Conservation (phyloP, 164 flowering plant species). For the Chloranthus sessilifolius region DNA sequence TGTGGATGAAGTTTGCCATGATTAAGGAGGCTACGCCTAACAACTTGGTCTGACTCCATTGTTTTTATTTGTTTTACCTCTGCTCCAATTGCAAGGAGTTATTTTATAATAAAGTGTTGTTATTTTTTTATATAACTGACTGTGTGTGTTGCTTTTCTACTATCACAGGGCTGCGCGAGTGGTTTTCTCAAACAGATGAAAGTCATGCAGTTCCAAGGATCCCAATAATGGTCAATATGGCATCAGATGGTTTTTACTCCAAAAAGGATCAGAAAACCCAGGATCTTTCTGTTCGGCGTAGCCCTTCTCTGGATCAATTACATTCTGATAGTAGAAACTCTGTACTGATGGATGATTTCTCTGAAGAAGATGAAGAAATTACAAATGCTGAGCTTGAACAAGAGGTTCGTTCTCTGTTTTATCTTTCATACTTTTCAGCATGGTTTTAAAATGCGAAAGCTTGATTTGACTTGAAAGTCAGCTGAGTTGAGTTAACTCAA, state of each 20-base stretch:
- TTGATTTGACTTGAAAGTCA: too few relatives aligned
- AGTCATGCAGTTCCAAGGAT: constrained; percentile 69
- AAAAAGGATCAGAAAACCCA: constrained; percentile 42
- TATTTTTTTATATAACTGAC: neutral
- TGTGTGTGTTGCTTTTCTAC: neutral
- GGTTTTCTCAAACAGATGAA: constrained; percentile 94
- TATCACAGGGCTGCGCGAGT: constrained; percentile 83
- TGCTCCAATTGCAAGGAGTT: too few relatives aligned
- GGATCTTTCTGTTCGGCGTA: constrained; percentile 35
- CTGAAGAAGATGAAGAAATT: constrained; percentile 94
- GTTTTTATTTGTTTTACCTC: too few relatives aligned
- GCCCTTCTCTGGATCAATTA: constrained; percentile 48
- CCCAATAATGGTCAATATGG: constrained; percentile 93
- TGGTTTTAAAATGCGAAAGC: too few relatives aligned
- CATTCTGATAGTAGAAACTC: constrained; percentile 61
- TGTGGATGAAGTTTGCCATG: too few relatives aligned
- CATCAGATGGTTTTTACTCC: constrained; percentile 54
- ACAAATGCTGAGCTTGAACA: constrained; percentile 64
- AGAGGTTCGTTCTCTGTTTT: constrained; percentile 45
- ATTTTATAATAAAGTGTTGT: too few relatives aligned
- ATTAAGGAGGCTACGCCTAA: too few relatives aligned
- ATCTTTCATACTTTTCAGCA: neutral
- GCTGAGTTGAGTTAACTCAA: too few relatives aligned
- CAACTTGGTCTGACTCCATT: too few relatives aligned
- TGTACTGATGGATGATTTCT: constrained; percentile 75